phyloP scores from a whole-genome alignment of 2,329 filamentous ascomycete species.

The Fusarium paranaense region DNA sequence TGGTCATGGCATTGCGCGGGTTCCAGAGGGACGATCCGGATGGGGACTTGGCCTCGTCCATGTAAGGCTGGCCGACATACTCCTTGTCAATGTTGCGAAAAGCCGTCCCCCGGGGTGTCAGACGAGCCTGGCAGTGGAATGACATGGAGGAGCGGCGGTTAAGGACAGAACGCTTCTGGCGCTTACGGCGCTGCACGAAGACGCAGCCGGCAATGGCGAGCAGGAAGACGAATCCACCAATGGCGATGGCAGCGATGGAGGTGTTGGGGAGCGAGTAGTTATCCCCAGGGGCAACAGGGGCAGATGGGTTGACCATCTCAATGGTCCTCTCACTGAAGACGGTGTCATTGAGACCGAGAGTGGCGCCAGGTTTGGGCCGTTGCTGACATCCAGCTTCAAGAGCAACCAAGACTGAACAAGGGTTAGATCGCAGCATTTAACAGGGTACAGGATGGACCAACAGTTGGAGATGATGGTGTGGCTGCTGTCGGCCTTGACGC shows the following conservation, averaged over 20 bases:
- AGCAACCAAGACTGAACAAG: conserved; percentile 59
- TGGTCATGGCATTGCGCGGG: conserved; percentile 10
- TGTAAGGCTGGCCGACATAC: conserved; percentile 8
- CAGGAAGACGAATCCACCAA: conserved; percentile 53
- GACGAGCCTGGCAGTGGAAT: conserved; percentile 62
- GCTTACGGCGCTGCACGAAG: conserved; percentile 61
- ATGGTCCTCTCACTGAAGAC: conserved; percentile 55
- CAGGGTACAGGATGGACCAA: conserved; percentile 43
- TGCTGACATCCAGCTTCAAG: conserved; percentile 65
- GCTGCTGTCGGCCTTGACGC: conserved; percentile 56
- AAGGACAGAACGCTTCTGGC: conserved; percentile 48
- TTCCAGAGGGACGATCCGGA: conserved; percentile 24
- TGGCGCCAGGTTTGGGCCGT: conserved; percentile 51
- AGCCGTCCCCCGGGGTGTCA: conserved; percentile 38
- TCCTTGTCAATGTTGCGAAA: conserved; percentile 25
- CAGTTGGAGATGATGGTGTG: conserved; percentile 63
- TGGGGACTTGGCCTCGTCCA: conserved; percentile 35
- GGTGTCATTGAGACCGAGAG: conserved; percentile 57
- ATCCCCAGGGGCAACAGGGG: conserved; percentile 19
- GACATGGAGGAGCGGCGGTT: conserved; percentile 57
- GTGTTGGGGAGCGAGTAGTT: conserved; percentile 49
- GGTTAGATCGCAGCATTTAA: conserved; percentile 1
- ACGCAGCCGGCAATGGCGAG: conserved; percentile 53
- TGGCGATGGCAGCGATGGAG: conserved; percentile 58
- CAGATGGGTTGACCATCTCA: conserved; percentile 49